Evolutionary conservation across 1,139 yeast genomes (phyloP), one percentile per base, ranked within the genome.

Genomic region (Sugiyamaella pinicola): DNA sequence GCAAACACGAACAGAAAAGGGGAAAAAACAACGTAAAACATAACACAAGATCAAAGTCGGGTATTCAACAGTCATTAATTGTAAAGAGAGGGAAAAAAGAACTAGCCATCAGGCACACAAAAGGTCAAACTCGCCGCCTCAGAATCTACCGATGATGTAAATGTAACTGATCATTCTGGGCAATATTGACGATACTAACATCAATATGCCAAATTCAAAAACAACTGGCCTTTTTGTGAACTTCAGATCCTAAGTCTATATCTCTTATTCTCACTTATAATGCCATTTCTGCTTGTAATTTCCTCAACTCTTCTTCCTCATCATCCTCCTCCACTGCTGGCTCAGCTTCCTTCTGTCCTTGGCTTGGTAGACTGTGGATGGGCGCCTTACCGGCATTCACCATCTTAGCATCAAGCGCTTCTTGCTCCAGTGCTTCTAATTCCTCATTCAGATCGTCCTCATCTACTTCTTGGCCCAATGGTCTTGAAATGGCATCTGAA

Each of bases 221-320:
- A n/a, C n/a, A n/a, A n/a, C n/a, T n/a, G n/a, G n/a, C n/a, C n/a
- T n/a, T n/a, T n/a, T n/a, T n/a, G n/a, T n/a, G n/a, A n/a, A n/a
- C n/a, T n/a, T n/a, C n/a, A n/a, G n/a, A n/a, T n/a, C n/a, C n/a
- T n/a, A n/a, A n/a, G n/a, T n/a, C n/a, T n/a, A n/a, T n/a, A n/a
- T n/a, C n/a, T n/a, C n/a, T n/a, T n/a, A n/a, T n/a, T n/a, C n/a
- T n/a, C 40, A 26, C 18, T 71, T 74, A 88, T 72, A 87, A 77
- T 21, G 96, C 97, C 98, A 91, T 91, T 69, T 91, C 97, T 21
- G 95, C 96, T 71, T 87, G 95, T 61, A 91, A 75, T 60, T 88
- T 95, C 67, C 85, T 83, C 68, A 91, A 78, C 57, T 96, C 97
- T 68, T 85, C 90, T 70, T 90, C 97, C 69, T 91, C 96, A 64